Base-by-base conservation (phyloP, 257 asterid genomes). In the Primulina huaijiensis region DNA sequence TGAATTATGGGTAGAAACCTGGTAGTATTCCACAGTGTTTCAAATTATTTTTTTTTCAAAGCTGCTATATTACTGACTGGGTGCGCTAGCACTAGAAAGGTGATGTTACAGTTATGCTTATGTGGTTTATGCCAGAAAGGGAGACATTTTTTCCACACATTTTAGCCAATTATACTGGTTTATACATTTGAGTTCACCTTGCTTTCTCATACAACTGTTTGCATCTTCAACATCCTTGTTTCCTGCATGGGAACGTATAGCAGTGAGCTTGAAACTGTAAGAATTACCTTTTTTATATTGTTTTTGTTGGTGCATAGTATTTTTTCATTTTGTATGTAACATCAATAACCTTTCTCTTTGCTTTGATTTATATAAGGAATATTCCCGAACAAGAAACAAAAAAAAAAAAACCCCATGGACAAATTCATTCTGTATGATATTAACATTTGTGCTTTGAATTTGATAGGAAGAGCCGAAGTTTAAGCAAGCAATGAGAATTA, bases 401-500 rank as follows among this genome's bases (percentile, higher is more conserved):
- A 23, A 40, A 23, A 37, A 52, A 17, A 23, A 23, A 23, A 23
- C 3, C 20, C 35, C 31, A 53, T 65, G 0, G 35, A 11, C n/a
- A 16, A 3, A 65, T n/a, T 68, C 40, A 25, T 33, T 75, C 25
- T 59, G 9, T 73, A 38, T 52, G 60, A 14, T 38, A 21, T 65
- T 56, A 30, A 27, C 27, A 11, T 10, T 34, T 17, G 46, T 61
- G 2, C 34, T 31, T 43, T 72, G 46, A 17, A 60, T 67, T 59
- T 69, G 43, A 65, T 70, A 94, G 99, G 97, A 94, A 0, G 97
- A 91, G 0, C 81, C 88, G 0, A 91, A 90, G 77, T 89, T 91
- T 73, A 89, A 88, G 84, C 97, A 86, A 78, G 97, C 99, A 8
- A 60, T 79, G 88, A 87, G 95, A 64, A 91, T 89, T 60, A 79